Base-by-base conservation (phyloP, 345 rosid species). In the Camelina hispida region DNA sequence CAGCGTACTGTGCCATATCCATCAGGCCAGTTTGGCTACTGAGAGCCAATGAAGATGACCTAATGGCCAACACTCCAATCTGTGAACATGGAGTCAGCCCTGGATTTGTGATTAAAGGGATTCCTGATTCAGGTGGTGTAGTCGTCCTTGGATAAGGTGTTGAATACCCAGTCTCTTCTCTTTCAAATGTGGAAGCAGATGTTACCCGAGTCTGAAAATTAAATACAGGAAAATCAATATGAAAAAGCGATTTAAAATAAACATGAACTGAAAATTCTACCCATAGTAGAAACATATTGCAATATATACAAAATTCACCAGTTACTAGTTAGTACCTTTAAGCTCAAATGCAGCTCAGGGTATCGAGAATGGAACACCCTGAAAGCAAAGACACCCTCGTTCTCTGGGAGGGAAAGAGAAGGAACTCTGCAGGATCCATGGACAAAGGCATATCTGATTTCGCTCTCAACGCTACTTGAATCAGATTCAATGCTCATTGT, bases 401-500 rank as follows among this genome's bases (percentile, higher is more conserved):
- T 68, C 59, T 62, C 70, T 70, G 91, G 93, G 17, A 88, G 57
- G 9, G 79, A 44, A 47, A 86, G 71, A 50, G 70, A 77, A 28
- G 87, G 75, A 55, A 90, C 66, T 57, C 72, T 82, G 77, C 91
- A 84, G 35, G 80, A 25, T 9, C 93, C 88, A 32, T 79, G 38
- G 55, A 66, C 79, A 72, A 90, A 88, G 59, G 82, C 71, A 72
- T 83, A 84, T 34, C 62, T 72, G 18, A 82, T 28, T 56, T 48
- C 42, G 52, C 69, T 78, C 42, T 66, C 83, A 13, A 17, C 1
- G 20, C 46, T 52, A 16, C 64, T 64, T 28, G 64, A 56, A 37
- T 69, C 77, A 13, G 83, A 80, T 63, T 75, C 82, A 58, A 88
- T 40, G 20, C 40, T 56, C 46, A 90, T 83, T 1, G 81, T 81